Evolutionary conservation across 352 stramenopile species (phyloP).

Genomic region (Phytophthora foliorum): DNA sequence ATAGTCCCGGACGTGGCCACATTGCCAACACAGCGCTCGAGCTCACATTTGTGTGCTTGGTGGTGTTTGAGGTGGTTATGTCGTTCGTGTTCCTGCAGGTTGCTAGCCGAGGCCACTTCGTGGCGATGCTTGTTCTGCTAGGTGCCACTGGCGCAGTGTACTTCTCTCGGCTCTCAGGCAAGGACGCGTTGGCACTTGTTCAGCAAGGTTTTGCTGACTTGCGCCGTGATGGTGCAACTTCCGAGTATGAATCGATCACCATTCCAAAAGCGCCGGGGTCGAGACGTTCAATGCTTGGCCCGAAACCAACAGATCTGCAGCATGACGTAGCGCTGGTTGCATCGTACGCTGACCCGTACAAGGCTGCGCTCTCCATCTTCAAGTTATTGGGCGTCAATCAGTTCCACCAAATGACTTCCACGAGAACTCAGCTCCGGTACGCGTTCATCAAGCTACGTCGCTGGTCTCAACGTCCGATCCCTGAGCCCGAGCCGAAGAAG

Average conservation of each 20-base stretch:
- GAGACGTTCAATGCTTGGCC: conserved; percentile 50
- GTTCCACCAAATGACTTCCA: conserved; percentile 76
- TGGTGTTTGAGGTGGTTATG: conserved; percentile 82
- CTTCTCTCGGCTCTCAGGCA: conserved; percentile 61
- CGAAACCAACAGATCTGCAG: conserved; percentile 48
- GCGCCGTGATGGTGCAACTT: conserved; percentile 17
- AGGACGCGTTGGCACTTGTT: conserved; percentile 41
- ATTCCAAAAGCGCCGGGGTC: conserved; percentile 28
- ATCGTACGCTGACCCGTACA: conserved; percentile 82
- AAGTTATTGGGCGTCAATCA: conserved; percentile 74
- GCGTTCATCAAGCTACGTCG: conserved; percentile 70
- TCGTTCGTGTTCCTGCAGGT: conserved; percentile 81
- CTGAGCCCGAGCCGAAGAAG: conserved; percentile 20
- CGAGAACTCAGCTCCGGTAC: conserved; percentile 62
- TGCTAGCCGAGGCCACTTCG: conserved; percentile 58
- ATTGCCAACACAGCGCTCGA: conserved; percentile 70
- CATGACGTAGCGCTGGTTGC: conserved; percentile 47
- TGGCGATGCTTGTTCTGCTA: conserved; percentile 69
- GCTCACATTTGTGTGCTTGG: conserved; percentile 72
- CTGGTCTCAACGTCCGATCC: conserved; percentile 45
- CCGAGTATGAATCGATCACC: conserved; percentile 28
- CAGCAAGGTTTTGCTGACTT: conserved; percentile 48
- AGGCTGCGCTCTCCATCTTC: conserved; percentile 77
- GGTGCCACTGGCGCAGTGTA: conserved; percentile 54
- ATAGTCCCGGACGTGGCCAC: conserved; percentile 72